Base-by-base conservation (phyloP, 805 yeast genomes). In the Wickerhamomyces alni region DNA sequence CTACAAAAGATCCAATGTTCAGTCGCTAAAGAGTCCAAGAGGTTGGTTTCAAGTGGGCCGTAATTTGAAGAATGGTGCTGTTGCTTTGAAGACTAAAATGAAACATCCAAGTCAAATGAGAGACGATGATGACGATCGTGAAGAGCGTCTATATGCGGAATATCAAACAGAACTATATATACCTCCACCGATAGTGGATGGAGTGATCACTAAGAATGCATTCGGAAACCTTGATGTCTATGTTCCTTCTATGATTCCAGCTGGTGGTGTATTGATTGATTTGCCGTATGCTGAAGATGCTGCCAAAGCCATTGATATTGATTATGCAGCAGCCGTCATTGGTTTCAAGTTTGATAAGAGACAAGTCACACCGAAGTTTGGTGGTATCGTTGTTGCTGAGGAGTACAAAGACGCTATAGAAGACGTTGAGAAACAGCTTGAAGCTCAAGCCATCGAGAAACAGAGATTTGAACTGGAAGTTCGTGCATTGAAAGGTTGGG, bases 11-110 rank as follows among this genome's bases (percentile, higher is more conserved):
- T 59, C 71, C 1, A 78, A 81, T 50, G 87, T 93, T 2, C 69
- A 75, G 35, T 53, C 52, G 3, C 72, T 89, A 17, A 67, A 79
- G 41, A 78, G 94, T 0, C 85, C 95, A 0, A 80, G 77, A 50
- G 87, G 84, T 2, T 93, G 98, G 98, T 86, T 81, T 53, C 72
- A 83, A 61, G 64, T 72, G 33, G 99, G 99, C 0, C 63, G 96
- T 17, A 70, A 79, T 0, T 58, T 93, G 28, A 85, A 79, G 51
- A 58, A 77, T 1, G 96, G 95, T 0, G 79, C 69, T 28, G 77
- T 77, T 45, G 82, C 93, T 0, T 53, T 80, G 48, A 77, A 81
- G 47, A 61, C 68, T 7, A 67, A 61, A 22, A 64, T 58, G 42
- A 64, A 65, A 31, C 53, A 42, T 11, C 39, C 43, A 16, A 9